Conservation (phyloP, 2,329 filamentous ascomycete species). For the Zopfia rhizophila region DNA sequence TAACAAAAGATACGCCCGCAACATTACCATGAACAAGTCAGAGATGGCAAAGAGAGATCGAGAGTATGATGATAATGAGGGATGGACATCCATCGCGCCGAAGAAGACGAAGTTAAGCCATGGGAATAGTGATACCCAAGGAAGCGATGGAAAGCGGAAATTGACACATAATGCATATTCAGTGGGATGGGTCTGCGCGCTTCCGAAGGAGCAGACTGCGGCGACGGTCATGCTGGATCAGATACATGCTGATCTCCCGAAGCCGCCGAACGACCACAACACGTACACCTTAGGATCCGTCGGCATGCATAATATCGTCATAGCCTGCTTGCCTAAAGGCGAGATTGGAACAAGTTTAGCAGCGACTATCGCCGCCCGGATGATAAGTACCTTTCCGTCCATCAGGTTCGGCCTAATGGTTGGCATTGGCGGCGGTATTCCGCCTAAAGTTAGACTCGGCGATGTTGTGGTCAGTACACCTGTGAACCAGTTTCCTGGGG, state of each 20-base stretch:
- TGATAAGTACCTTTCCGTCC: slow-evolving; percentile 2
- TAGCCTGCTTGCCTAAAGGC: slow-evolving; percentile 1
- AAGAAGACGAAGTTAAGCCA: no score
- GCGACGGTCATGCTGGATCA: slow-evolving; percentile 7
- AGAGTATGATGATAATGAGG: no score
- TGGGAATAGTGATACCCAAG: no score
- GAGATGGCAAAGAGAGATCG: no score
- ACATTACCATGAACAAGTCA: no score
- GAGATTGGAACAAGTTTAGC: background rate
- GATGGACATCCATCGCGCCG: no score
- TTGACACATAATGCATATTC: no score
- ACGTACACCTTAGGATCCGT: slow-evolving; percentile 2
- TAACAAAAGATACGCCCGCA: no score
- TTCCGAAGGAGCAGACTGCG: slow-evolving; percentile 2
- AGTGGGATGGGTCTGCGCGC: slow-evolving; percentile 4
- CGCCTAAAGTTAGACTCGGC: slow-evolving; percentile 3
- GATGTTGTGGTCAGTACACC: slow-evolving; percentile 5
- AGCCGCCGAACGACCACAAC: slow-evolving; percentile 7
- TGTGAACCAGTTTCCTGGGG: slow-evolving; percentile 1
- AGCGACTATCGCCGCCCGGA: background rate
- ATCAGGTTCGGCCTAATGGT: slow-evolving; percentile 3
- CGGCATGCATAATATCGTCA: slow-evolving; percentile 3
- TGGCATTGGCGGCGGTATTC: slow-evolving; percentile 5
- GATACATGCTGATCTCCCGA: slow-evolving; percentile 1
- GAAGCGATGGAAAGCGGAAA: no score